phyloP scores from a whole-genome alignment of 2,329 filamentous ascomycete species.

The Trichoderma semiorbis region DNA sequence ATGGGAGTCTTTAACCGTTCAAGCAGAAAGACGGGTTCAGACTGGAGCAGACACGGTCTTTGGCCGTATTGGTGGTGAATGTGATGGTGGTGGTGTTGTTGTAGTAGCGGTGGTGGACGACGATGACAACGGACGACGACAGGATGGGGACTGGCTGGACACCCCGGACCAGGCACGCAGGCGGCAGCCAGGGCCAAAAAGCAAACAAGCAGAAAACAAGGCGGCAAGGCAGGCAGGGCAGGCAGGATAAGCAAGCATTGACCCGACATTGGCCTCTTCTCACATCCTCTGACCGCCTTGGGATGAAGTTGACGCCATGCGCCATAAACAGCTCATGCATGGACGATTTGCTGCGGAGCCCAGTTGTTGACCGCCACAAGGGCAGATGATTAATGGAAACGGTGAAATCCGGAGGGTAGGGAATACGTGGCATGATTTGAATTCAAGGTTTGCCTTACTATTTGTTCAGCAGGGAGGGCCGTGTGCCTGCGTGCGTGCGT shows the following conservation, averaged over 20 bases:
- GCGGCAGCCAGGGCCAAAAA: neutral
- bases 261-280: neutral
- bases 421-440: conserved; percentile 16
- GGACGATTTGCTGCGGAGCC: conserved; percentile 14
- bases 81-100: conserved; percentile 3
- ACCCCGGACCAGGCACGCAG: neutral
- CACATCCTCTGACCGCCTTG: conserved; percentile 14
- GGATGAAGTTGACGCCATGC: conserved; percentile 13
- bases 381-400: conserved; percentile 14
- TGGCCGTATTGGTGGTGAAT: neutral
- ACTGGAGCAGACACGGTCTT: neutral
- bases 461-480: neutral
- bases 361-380: conserved; percentile 14
- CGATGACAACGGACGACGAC: neutral
- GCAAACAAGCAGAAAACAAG: neutral
- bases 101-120: conserved; percentile 2
- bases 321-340: conserved; percentile 19
- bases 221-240: neutral
- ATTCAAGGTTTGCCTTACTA: conserved; percentile 1
- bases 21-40: neutral
- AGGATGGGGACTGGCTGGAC: neutral
- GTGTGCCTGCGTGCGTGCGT: neutral
- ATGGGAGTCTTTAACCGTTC: conserved; percentile 3
- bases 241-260: conserved; percentile 1
- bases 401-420: neutral